These are phyloP conservation scores for Dalbergia cultrata DNA, from an alignment of 306 rosid species.

Conservation along the genomic window DNA sequence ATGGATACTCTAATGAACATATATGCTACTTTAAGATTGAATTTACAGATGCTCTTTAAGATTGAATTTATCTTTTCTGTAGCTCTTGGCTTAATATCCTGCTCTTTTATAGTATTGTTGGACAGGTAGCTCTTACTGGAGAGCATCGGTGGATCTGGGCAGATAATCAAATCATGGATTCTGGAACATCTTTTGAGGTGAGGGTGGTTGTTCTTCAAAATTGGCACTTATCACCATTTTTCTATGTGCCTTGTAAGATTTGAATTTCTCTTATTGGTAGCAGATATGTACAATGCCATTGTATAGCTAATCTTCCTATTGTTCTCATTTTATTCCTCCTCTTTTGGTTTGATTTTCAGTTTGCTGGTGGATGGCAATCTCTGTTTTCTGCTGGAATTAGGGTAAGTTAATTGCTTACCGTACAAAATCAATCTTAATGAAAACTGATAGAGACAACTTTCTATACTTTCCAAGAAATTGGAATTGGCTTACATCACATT, in stretches of 20 bases:
- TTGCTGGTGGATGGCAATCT: conserved; percentile 81
- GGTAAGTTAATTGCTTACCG: conserved; percentile 58
- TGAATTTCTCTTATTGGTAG: conserved; percentile 14
- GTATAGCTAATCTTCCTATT: conserved; percentile 3
- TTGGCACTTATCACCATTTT: conserved; percentile 1
- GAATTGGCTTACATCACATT: conserved; percentile 16
- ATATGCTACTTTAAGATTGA: not conserved
- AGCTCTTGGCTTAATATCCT: conserved; percentile 32
- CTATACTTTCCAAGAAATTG: conserved; percentile 4
- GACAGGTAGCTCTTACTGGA: conserved; percentile 92
- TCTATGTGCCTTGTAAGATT: conserved; percentile 31
- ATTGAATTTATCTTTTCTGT: conserved; percentile 31
- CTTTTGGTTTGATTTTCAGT: conserved; percentile 61
- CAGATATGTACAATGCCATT: not conserved
- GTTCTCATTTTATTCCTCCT: conserved; percentile 39
- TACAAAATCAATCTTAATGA: not conserved
- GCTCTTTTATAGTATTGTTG: conserved; percentile 77
- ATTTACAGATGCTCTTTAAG: conserved; percentile 3
- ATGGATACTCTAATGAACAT: conserved; percentile 47
- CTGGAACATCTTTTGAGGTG: conserved; percentile 78
- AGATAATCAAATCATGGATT: conserved; percentile 63
- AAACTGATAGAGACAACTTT: conserved; percentile 19
- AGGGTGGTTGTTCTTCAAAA: conserved; percentile 42
- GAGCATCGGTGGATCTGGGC: conserved; percentile 89
- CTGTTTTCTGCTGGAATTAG: conserved; percentile 92